Evolutionary conservation across 345 rosid species (phyloP).

Genomic region (Eucalyptus cloeziana): DNA sequence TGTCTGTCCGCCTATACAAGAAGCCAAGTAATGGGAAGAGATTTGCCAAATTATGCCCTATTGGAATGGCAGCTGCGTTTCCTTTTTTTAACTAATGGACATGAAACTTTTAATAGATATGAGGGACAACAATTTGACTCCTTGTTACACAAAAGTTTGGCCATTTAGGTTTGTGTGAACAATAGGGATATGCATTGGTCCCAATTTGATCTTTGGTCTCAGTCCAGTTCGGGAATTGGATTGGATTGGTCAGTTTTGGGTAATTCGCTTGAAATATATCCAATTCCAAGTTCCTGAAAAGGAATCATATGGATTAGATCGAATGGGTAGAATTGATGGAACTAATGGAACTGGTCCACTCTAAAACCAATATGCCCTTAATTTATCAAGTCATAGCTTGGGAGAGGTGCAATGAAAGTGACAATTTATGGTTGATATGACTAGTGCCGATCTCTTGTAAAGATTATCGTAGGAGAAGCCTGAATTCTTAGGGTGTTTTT

Average conservation of each 20-base stretch:
- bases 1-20: neutral
- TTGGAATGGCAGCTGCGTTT: neutral
- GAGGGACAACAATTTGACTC: neutral
- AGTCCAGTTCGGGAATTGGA: neutral
- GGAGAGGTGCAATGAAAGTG: neutral
- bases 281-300: neutral
- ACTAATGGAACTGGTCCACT: neutral
- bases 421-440: neutral
- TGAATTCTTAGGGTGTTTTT: too few relatives aligned
- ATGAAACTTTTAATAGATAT: neutral
- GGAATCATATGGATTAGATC: neutral
- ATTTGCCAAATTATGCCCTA: neutral
- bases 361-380: accelerated
- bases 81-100: neutral
- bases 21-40: neutral
- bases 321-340: neutral
- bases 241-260: neutral
- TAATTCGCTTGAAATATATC: neutral
- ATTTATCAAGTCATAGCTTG: neutral
- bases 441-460: neutral
- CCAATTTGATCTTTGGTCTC: neutral
- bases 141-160: neutral
- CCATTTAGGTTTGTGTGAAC: neutral
- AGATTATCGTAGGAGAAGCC: too few relatives aligned
- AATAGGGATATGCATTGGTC: neutral